Percentiles rank a stretch among this genome's conserved stretches.
Conservation (phyloP, 2,329 filamentous ascomycete genomes). For the Colletotrichum theobromicola region DNA sequence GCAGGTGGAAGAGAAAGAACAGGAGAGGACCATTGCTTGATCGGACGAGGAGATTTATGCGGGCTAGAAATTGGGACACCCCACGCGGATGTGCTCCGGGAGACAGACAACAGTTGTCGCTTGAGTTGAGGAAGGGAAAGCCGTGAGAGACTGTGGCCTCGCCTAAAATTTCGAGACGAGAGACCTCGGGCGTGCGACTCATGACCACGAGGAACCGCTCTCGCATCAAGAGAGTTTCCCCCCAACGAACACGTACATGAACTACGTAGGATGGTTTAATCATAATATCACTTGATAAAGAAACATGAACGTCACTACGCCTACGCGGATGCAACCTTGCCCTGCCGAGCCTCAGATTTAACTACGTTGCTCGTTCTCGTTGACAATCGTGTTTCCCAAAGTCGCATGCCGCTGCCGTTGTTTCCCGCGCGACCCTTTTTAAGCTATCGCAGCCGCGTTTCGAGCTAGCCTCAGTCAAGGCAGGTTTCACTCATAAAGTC, state of each 20-base stretch:
- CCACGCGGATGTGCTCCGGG: not conserved
- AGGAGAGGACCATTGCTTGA: not conserved
- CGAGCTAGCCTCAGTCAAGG: slow-evolving; percentile 14
- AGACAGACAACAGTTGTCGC: not conserved
- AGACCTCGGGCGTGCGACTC: not conserved
- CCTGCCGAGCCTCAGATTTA: not conserved
- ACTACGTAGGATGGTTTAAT: not conserved
- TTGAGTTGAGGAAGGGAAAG: not conserved
- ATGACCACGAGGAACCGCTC: not conserved
- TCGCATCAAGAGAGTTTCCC: not conserved
- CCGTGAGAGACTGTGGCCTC: not conserved
- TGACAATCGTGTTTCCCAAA: not conserved
- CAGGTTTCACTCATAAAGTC: slow-evolving; percentile 1
- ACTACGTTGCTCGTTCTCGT: not conserved
- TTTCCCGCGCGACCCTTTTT: not conserved
- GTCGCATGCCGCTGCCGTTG: not conserved
- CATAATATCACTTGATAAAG: not conserved
- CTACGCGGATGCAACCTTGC: not conserved
- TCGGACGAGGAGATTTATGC: not conserved
- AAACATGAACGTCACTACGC: not conserved
- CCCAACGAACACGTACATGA: not conserved
- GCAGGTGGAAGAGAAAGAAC: not conserved
- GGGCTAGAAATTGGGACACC: not conserved
- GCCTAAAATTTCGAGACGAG: not conserved
- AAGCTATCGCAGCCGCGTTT: slow-evolving; percentile 4